A percentile compares a stretch with the other conserved stretches of the same genome.
These are phyloP conservation scores for Exophiala phaeomuriformis DNA, from an alignment of 2,329 filamentous ascomycete genomes.

Conservation along the genomic window DNA sequence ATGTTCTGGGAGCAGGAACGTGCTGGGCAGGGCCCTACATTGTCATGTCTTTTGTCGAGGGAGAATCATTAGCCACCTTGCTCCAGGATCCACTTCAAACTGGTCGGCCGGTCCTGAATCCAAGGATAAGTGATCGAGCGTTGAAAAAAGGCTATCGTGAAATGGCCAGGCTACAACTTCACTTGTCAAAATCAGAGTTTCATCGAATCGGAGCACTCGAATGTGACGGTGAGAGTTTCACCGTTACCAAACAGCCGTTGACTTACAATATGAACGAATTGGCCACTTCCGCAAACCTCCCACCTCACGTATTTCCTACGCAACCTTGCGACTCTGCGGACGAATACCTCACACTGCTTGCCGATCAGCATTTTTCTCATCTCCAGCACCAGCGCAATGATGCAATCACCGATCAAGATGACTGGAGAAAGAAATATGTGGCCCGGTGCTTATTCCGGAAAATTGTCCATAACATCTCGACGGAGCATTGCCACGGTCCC, in stretches of 20 bases:
- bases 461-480: conserved; percentile 7
- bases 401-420: conserved; percentile 24
- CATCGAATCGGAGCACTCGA: conserved; percentile 27
- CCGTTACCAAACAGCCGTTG: conserved; percentile 16
- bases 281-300: conserved; percentile 26
- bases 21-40: conserved; percentile 31
- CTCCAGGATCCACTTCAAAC: conserved; percentile 23
- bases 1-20: conserved; percentile 1
- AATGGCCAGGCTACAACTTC: conserved; percentile 28
- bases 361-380: conserved; percentile 28
- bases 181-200: conserved; percentile 28
- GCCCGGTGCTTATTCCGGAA: conserved; percentile 26
- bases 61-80: conserved; percentile 24
- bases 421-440: conserved; percentile 30
- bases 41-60: conserved; percentile 32
- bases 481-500: conserved; percentile 16
- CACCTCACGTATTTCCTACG: conserved; percentile 20
- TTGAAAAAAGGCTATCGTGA: conserved; percentile 26
- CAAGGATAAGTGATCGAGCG: conserved; percentile 20
- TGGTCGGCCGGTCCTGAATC: conserved; percentile 13
- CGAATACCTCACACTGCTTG: conserved; percentile 29
- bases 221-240: neutral
- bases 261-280: conserved; percentile 30
- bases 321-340: conserved; percentile 25
- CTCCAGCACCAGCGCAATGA: conserved; percentile 29